These are phyloP conservation scores for Melastoma candidum DNA, from an alignment of 441 rosid species.

Conservation along the genomic window DNA sequence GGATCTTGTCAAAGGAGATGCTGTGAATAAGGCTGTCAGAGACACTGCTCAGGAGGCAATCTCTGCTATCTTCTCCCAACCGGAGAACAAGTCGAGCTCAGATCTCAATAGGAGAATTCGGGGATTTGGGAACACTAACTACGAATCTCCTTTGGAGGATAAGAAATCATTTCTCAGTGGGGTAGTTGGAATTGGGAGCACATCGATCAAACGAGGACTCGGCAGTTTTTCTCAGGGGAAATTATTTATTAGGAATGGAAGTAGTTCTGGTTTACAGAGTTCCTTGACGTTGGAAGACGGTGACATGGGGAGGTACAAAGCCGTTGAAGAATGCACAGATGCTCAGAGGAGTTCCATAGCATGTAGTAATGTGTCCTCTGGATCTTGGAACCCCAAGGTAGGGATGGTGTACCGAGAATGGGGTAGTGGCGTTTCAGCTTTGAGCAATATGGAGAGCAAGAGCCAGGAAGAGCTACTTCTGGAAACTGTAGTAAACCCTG, in stretches of 20 bases:
- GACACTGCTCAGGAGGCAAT: constrained; percentile 86
- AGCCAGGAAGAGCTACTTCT: constrained; percentile 80
- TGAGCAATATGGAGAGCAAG: constrained; percentile 46
- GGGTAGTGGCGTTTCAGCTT: constrained; percentile 39
- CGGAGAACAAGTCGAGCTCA: constrained; percentile 51
- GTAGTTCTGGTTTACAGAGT: constrained; percentile 77
- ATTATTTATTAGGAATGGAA: constrained; percentile 53
- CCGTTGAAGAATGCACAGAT: constrained; percentile 46
- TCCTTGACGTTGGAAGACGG: constrained; percentile 78
- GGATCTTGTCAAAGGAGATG: constrained; percentile 93
- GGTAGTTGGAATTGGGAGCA: constrained; percentile 91
- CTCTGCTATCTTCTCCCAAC: constrained; percentile 78
- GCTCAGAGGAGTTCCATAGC: constrained; percentile 32
- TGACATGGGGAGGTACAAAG: constrained; percentile 60
- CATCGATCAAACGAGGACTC: constrained; percentile 89
- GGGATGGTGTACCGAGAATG: constrained; percentile 28
- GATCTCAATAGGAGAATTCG: constrained; percentile 63
- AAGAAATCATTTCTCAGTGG: constrained; percentile 90
- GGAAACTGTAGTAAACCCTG: constrained; percentile 88
- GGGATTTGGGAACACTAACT: constrained; percentile 91
- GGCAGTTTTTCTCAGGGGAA: constrained; percentile 78
- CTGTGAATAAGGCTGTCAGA: constrained; percentile 90
- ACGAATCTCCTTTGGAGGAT: constrained; percentile 65
- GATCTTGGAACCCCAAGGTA: constrained; percentile 54
- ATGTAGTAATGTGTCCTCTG: constrained; percentile 36